Evolutionary conservation across 306 rosid genomes (phyloP), one percentile per base, ranked within the genome.

Genomic region (Cicer cuneatum): DNA sequence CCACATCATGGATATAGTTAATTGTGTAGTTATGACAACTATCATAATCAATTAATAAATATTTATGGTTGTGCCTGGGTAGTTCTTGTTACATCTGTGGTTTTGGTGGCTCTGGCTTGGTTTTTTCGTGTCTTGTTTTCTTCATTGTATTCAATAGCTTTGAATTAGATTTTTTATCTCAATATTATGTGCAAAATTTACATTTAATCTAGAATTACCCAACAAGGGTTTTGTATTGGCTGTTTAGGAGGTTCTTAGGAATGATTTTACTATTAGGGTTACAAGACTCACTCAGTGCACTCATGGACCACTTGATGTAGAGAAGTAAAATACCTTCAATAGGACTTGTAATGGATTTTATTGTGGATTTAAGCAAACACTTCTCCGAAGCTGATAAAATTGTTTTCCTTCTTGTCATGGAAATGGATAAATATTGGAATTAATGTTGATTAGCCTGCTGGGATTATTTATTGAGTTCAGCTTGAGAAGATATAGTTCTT

Each of bases 111-210:
- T 52, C 37, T 59, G 19, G 39, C 51, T 43, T 39, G 15, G 51
- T 41, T 71, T 63, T 12, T n/a, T 42, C 46, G 48, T 48, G 48
- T 48, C 35, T 59, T 12, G 33, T 39, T 66, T 63, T 49, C 47
- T 56, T 79, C 70, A 57, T 56, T 72, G 45, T 45, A 57, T 57
- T 12, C 47, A 24, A 43, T 71, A 62, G 13, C 59, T 59, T 42
- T 56, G 8, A 39, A 61, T 52, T 41, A n/a, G 11, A 40, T 51
- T 74, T 57, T 41, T 62, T 14, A 33, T 48, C 62, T 62, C 41
- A 48, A 18, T 62, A 35, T 40, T 29, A 42, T 45, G 62, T 46
- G 45, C 43, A 61, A 7, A 16, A 49, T 49, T 13, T 74, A 49
- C 71, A 48, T 62, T 74, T 29, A 14, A 58, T 64, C 54, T 38